These are phyloP conservation scores for Otatea glauca DNA, from an alignment of 176 grass and related monocot genomes.

Conservation along the genomic window DNA sequence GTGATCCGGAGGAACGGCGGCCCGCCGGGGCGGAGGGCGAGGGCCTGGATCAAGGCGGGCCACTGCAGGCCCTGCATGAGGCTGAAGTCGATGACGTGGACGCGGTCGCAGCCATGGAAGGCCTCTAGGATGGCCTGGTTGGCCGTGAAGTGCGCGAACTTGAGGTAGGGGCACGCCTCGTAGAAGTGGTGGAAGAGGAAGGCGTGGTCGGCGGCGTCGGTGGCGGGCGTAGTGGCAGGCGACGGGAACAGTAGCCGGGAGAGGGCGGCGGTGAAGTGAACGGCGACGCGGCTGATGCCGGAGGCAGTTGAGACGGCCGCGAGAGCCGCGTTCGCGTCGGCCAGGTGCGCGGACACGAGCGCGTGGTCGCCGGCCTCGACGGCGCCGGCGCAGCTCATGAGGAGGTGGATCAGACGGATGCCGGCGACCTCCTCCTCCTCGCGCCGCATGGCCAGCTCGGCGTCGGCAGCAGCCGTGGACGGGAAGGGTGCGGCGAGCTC, in stretches of 20 bases:
- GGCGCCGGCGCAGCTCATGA: slow-evolving; percentile 92
- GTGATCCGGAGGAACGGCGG: slow-evolving; percentile 84
- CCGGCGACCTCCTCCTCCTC: slow-evolving; percentile 76
- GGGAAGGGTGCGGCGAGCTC: slow-evolving; percentile 3
- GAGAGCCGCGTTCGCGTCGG: slow-evolving; percentile 58
- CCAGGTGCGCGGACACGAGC: slow-evolving; percentile 46
- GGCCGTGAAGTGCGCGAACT: slow-evolving; percentile 97
- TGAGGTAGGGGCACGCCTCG: slow-evolving; percentile 94
- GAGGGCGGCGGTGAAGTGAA: slow-evolving; percentile 78
- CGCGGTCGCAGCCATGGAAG: slow-evolving; percentile 60
- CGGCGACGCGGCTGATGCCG: slow-evolving; percentile 83
- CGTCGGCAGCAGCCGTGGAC: background rate
- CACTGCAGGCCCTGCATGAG: slow-evolving; percentile 96
- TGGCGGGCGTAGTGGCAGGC: background rate
- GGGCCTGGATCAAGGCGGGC: slow-evolving; percentile 88
- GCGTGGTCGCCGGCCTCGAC: slow-evolving; percentile 57
- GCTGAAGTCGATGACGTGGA: slow-evolving; percentile 94
- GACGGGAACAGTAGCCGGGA: slow-evolving; percentile 60
- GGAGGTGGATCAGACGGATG: slow-evolving; percentile 79
- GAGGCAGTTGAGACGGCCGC: slow-evolving; percentile 55
- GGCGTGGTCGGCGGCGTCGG: slow-evolving; percentile 42
- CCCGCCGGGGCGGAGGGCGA: slow-evolving; percentile 83
- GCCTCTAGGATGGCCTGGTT: slow-evolving; percentile 97
- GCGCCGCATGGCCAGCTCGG: slow-evolving; percentile 49
- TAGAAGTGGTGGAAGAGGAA: slow-evolving; percentile 90